Percentiles rank a stretch among this genome's conserved stretches.
These are phyloP conservation scores for Phoenix dactylifera DNA, from an alignment of 176 grass and related monocot species.

Conservation along the genomic window DNA sequence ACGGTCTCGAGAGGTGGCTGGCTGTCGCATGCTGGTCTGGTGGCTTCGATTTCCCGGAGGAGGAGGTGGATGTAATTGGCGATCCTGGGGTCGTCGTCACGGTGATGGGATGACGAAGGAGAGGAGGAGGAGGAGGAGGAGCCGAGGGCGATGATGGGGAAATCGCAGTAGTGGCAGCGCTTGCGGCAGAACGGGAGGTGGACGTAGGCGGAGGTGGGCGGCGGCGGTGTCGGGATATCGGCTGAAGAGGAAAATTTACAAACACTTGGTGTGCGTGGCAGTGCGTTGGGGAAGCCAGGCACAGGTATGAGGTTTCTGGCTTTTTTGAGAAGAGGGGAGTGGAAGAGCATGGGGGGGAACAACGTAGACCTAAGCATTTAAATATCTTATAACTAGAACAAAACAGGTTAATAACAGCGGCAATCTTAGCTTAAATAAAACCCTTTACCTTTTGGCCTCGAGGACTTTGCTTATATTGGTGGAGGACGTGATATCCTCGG, in stretches of 20 bases:
- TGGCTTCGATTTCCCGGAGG: slow-evolving; percentile 63
- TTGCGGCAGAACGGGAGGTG: slow-evolving; percentile 88
- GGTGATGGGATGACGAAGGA: not conserved
- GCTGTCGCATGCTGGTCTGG: slow-evolving; percentile 24
- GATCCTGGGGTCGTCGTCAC: slow-evolving; percentile 56
- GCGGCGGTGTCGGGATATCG: not conserved
- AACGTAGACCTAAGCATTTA: not conserved
- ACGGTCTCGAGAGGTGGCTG: slow-evolving; percentile 56
- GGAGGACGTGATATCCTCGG: too few relatives aligned
- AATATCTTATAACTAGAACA: too few relatives aligned
- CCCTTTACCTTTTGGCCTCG: too few relatives aligned
- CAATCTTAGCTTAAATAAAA: too few relatives aligned
- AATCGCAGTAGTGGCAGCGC: slow-evolving; percentile 90
- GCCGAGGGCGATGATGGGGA: slow-evolving; percentile 76
- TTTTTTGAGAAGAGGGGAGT: not conserved
- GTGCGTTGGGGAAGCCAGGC: not conserved
- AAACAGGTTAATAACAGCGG: too few relatives aligned
- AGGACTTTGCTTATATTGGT: too few relatives aligned
- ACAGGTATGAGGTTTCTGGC: not conserved
- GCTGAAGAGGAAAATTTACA: slow-evolving; percentile 45
- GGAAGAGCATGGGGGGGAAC: not conserved
- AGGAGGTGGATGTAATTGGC: slow-evolving; percentile 61
- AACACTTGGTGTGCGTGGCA: slow-evolving; percentile 35
- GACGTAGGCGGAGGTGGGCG: slow-evolving; percentile 60
- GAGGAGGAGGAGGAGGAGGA: slow-evolving; percentile 13